Base-by-base conservation (phyloP, 1,284 basidiomycete species). In the Xerocomus amazonicus region DNA sequence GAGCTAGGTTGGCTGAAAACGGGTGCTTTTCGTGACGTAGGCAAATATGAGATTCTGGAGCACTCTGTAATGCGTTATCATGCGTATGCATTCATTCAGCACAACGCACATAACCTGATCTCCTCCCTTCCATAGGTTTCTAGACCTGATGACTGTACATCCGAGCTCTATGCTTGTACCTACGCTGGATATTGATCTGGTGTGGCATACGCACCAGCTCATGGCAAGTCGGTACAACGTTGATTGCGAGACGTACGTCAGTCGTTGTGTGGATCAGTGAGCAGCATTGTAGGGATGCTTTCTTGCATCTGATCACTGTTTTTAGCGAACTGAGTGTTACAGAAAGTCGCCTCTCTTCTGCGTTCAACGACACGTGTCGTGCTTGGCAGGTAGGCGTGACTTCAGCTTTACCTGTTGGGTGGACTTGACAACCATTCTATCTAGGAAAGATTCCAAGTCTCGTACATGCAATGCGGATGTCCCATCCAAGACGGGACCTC, bases 191-290 rank as follows among this genome's bases (percentile, higher is more conserved):
- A 73, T 76, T 26, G 77, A 79, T 50, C 59, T 77, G 7, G 69
- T 67, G 13, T 78, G 77, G 75, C 75, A 78, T 52, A 73, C 74
- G 0, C 76, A 77, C 41, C 75, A 77, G 44, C 64, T 76, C 28
- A 64, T 66, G 51, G 60, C 60, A 6, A 46, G 48, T 10, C 58
- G 50, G 9, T 77, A 76, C 41, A 51, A 48, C 5, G 32, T 55
- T 2, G 61, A 73, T 43, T 73, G 73, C 31, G 58, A 58, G 42
- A 59, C 54, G 44, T 65, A 63, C 35, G 37, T 73, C 4, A 59
- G 63, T 2, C 61, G 53, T 34, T 56, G 51, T 29, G 51, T 72
- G 12, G 71, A 72, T 41, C 70, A 74, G 70, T 74, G 43, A 52
- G 71, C 47, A 6, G 10, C 17, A 23, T 43, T 26, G 40, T 34